A percentile compares a stretch with the other conserved stretches of the same genome.
Evolutionary conservation across 345 rosid species (phyloP).

Genomic region (Linum tenue): DNA sequence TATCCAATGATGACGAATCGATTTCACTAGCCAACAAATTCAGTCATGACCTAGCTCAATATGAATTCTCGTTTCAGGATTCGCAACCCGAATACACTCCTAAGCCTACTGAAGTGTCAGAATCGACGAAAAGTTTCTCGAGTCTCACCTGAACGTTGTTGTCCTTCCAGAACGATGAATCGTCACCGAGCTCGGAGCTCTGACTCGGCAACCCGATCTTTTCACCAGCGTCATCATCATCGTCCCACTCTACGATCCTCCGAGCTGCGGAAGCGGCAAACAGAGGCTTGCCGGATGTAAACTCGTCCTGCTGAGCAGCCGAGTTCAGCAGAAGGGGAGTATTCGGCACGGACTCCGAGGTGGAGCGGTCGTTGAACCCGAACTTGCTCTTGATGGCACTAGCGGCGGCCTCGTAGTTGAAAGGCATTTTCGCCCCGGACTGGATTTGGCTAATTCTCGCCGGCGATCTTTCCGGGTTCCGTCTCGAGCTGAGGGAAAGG

Average conservation of each 20-base stretch:
- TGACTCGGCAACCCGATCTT: constrained; percentile 22
- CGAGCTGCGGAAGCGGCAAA: constrained; percentile 28
- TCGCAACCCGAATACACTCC: neutral
- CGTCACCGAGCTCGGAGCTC: constrained; percentile 70
- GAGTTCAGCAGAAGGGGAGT: constrained; percentile 48
- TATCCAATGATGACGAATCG: neutral
- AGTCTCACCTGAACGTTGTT: constrained; percentile 75
- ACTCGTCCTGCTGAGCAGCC: constrained; percentile 26
- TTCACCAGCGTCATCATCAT: constrained; percentile 23
- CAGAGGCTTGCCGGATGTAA: constrained; percentile 15
- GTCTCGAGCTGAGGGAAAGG: neutral
- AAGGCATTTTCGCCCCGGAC: constrained; percentile 41
- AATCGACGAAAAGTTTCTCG: neutral
- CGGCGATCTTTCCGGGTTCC: neutral
- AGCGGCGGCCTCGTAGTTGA: constrained; percentile 66
- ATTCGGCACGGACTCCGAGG: constrained; percentile 38
- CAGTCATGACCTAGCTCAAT: too few species aligned
- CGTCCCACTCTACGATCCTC: constrained; percentile 33
- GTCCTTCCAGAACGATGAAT: constrained; percentile 92
- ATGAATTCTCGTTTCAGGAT: neutral
- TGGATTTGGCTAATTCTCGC: neutral
- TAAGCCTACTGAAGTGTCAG: neutral
- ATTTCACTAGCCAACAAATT: neutral
- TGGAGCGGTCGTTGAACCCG: constrained; percentile 58
- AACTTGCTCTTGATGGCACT: constrained; percentile 78